Evolutionary conservation across 2,329 filamentous ascomycete genomes (phyloP).

Genomic region (Fusarium transvaalense): DNA sequence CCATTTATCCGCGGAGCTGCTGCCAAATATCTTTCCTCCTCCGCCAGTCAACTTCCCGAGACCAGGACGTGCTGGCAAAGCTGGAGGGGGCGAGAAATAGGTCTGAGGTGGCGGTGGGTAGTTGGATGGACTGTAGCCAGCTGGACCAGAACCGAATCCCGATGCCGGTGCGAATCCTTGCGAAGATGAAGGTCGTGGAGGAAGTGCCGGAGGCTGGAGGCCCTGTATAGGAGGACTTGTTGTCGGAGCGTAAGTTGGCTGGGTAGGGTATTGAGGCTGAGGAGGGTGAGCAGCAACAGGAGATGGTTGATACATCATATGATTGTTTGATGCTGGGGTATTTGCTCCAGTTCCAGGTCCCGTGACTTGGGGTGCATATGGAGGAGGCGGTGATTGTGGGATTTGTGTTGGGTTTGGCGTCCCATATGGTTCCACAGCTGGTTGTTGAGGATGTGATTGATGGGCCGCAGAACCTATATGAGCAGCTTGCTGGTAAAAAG

Average conservation of each 20-base stretch:
- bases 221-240: conserved; percentile 20
- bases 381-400: conserved; percentile 44
- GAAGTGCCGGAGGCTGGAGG: conserved; percentile 46
- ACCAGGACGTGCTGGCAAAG: conserved; percentile 37
- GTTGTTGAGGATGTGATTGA: conserved; percentile 27
- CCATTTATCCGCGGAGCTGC: conserved; percentile 53
- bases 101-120: conserved; percentile 53
- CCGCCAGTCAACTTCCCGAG: conserved; percentile 37
- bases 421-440: conserved; percentile 18
- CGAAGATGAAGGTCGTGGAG: conserved; percentile 46
- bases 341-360: conserved; percentile 28
- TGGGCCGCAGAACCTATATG: conserved; percentile 8
- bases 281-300: conserved; percentile 27
- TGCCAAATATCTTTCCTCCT: conserved; percentile 50
- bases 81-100: conserved; percentile 47
- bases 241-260: conserved; percentile 40
- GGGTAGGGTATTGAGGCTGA: conserved; percentile 42
- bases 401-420: conserved; percentile 3
- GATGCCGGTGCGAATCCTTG: conserved; percentile 31
- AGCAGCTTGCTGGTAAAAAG: conserved; percentile 29
- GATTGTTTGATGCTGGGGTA: conserved; percentile 25
- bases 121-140: conserved; percentile 42
- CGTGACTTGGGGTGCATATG: conserved; percentile 38
- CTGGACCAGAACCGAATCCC: conserved; percentile 41
- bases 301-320: conserved; percentile 30